Evolutionary conservation across 371 early-diverging fungal species (phyloP), one percentile per base, ranked within the genome.

Genomic region (Circinella minor): DNA sequence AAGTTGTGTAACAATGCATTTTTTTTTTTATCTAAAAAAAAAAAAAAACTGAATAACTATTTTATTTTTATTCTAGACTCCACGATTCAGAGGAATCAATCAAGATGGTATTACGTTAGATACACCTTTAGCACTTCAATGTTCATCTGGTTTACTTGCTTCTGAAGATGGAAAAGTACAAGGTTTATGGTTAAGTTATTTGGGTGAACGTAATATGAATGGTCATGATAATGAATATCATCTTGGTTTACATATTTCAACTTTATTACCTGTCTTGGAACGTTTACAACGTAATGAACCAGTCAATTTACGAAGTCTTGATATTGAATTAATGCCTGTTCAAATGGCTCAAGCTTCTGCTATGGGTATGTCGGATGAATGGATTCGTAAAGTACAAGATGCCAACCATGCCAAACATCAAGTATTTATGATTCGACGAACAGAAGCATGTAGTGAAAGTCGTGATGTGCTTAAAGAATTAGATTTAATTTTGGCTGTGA

Each of bases 51-150:
- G 86, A 61, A 75, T 86, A 4, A 57, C n/a, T n/a, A n/a, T 37
- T 37, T 59, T 11, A 13, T 59, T 9, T 6, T 20, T 13, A 59
- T 51, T n/a, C 51, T 72, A 84, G 85, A 94, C 92, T 9, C 96
- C 97, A 43, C 83, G 96, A 5, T 96, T 94, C 85, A 83, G 94
- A 20, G 79, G 85, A 47, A 88, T 91, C 71, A 93, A 93, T 70
- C 72, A 90, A 82, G 94, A 97, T 71, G 94, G 94, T 9, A 90
- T 96, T 65, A 94, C 93, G 9, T 74, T 96, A 13, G 94, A 97
- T 73, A 93, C 95, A 54, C 94, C 96, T 13, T 74, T 95, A 54
- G 91, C 91, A 13, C 86, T 92, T 71, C 91, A 92, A 67, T 96
- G 94, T 68, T 90, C 91, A 10, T 92, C 93, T 15, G 98, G 98